phyloP scores from a whole-genome alignment of 805 yeast species.

The Lachancea cidri region DNA sequence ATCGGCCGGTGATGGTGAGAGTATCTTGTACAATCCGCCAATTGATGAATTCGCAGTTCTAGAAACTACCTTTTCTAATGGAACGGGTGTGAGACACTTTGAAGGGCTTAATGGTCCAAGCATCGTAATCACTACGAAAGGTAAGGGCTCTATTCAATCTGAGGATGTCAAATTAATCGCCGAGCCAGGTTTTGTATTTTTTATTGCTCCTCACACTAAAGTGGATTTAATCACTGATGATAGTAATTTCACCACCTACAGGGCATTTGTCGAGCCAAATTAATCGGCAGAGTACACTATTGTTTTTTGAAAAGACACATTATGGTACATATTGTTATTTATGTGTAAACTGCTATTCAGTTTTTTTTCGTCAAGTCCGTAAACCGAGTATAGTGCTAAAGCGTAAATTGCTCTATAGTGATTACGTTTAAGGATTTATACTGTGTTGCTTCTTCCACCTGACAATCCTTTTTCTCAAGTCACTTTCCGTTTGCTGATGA shows the following conservation, averaged over 20 bases:
- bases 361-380: too few relatives aligned
- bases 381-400: too few relatives aligned
- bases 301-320: not conserved
- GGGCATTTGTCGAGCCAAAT: constrained; percentile 81
- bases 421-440: constrained; percentile 15
- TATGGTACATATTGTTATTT: not conserved
- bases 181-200: constrained; percentile 73
- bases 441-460: constrained; percentile 59
- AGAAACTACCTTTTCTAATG: constrained; percentile 58
- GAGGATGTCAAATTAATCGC: constrained; percentile 41
- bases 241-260: constrained; percentile 66
- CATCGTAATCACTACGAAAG: constrained; percentile 76
- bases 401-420: too few relatives aligned
- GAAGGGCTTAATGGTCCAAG: constrained; percentile 80
- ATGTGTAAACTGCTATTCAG: not conserved
- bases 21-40: constrained; percentile 85
- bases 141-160: constrained; percentile 56
- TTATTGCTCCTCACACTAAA: constrained; percentile 72
- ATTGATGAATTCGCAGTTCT: constrained; percentile 95
- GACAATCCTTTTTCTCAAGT: constrained; percentile 61
- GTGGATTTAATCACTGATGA: constrained; percentile 53
- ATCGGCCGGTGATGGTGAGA: constrained; percentile 61
- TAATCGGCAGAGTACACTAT: constrained; percentile 3
- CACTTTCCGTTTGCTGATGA: constrained; percentile 81
- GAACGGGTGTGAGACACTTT: constrained; percentile 46